Base-by-base conservation (phyloP, 345 rosid genomes). In the Camelina hispida region DNA sequence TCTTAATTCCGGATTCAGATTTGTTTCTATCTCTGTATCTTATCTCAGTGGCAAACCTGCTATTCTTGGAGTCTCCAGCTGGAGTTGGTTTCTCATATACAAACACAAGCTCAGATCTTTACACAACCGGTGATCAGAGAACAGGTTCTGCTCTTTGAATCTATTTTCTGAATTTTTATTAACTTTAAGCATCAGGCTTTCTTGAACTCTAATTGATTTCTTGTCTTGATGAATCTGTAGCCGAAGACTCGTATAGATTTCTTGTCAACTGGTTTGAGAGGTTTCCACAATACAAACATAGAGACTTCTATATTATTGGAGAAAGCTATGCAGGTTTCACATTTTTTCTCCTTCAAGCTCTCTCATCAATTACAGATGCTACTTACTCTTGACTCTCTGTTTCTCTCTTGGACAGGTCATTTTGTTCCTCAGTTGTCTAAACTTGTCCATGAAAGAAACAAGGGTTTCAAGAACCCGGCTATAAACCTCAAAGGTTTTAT, bases 61-160 rank as follows among this genome's bases (percentile, higher is more conserved):
- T 91, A 25, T 94, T 94, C 81, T 88, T 94, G 47, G 98, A 94
- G 81, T 90, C 97, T 70, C 97, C 98, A 4, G 98, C 95, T 54
- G 98, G 98, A 78, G 97, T 94, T 72, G 98, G 98, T 9, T 94
- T 91, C 84, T 94, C 98, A 0, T 94, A 90, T 76, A 57, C 96
- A 1, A 94, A 94, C 62, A 89, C 91, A 5, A 81, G 86, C 22
- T 84, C 97, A n/a, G 99, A 92, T 78, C 82, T 90, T 84, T 89
- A 89, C 83, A 87, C 86, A 3, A 75, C 83, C 12, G 99, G 99
- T 52, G 99, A 95, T 84, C 79, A 75, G 56, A 95, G 88, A 80
- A 95, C 99, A 38, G 98, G 98, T 90, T 74, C 79, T 71, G 18
- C 16, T 71, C 68, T 65, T 71, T 48, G 9, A 15, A 15, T 34